A percentile compares a stretch with the other conserved stretches of the same genome.
Evolutionary conservation across 257 asterid genomes (phyloP).

Genomic region (Apocynum venetum): DNA sequence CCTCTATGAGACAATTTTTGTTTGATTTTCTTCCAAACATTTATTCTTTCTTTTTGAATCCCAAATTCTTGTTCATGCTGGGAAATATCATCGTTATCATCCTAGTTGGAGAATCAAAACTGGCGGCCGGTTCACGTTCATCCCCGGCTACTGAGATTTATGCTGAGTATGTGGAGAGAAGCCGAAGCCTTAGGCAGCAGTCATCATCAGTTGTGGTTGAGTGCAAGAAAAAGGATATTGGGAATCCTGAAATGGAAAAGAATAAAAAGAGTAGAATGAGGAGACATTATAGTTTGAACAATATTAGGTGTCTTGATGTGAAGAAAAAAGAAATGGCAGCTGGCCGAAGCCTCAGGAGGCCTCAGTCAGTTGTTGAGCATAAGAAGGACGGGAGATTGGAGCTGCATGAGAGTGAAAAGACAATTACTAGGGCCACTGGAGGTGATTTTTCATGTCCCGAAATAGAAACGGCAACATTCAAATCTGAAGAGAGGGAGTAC

Average conservation of each 20-base stretch:
- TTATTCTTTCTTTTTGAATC: constrained; percentile 12
- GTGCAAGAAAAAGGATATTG: neutral
- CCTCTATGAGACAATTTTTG: constrained; percentile 14
- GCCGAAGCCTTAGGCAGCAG: constrained; percentile 1
- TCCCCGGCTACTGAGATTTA: constrained; percentile 13
- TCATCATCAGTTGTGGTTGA: too few species aligned
- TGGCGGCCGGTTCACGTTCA: neutral
- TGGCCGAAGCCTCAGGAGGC: neutral
- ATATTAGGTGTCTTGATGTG: neutral
- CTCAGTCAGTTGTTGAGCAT: neutral
- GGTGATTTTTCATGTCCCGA: too few species aligned
- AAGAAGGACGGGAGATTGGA: neutral
- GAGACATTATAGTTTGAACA: neutral
- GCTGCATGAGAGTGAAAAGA: neutral
- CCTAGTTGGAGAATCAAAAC: constrained; percentile 25
- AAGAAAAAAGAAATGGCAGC: neutral
- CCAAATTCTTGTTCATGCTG: constrained; percentile 22
- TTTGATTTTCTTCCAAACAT: constrained; percentile 16
- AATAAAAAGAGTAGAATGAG: neutral
- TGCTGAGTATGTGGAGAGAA: constrained; percentile 16
- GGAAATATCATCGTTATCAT: constrained; percentile 26
- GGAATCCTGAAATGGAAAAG: neutral
- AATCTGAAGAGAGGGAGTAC: too few species aligned
- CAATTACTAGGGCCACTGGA: neutral
- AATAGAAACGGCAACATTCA: too few species aligned